Evolutionary conservation across 768 basidiomycete genomes (phyloP), one percentile per base, ranked within the genome.

Genomic region (Panellus pusillus): DNA sequence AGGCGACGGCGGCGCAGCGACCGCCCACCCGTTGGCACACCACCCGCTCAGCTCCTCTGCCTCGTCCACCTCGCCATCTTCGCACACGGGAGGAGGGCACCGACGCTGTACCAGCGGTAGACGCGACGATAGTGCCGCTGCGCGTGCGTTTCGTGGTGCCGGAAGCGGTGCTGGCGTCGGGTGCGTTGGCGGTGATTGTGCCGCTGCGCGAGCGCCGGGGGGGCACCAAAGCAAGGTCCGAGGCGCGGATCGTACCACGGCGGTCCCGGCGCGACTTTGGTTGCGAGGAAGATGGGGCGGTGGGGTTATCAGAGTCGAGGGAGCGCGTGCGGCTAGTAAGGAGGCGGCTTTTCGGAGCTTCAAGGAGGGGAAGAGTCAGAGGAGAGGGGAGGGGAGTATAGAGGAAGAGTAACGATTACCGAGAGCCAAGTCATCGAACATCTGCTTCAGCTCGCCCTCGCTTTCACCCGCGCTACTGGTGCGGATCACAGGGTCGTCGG

Each of bases 221-320:
- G 13, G 65, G 65, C 35, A 59, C 50, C 31, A 57, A 70, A 31
- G 58, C 17, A 44, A 70, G 74, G 57, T 78, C 78, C n/a, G 74
- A 81, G 44, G 74, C 79, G 47, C 73, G 79, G 63, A 75, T 82
- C 47, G 76, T 82, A 55, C 72, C 78, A 20, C 72, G 79, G 15
- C 80, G 76, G 55, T 68, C 64, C 39, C 68, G 58, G 50, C 69
- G 59, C 32, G 40, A 44, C 35, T 62, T 63, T 9, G 40, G 27
- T 14, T 47, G 52, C 17, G 28, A 39, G 19, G 52, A 35, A 13
- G 41, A n/a, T 9, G 52, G 36, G 0, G 44, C 37, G 7, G 54
- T 28, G 14, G 57, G 27, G 9, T 35, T 7, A 3, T 35, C 32
- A 35, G 52, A 63, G 4, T 63, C 64, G 31, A 69, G 53, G 20